Conservation (phyloP, 305 asterid genomes). For the Nicotiana rustica region DNA sequence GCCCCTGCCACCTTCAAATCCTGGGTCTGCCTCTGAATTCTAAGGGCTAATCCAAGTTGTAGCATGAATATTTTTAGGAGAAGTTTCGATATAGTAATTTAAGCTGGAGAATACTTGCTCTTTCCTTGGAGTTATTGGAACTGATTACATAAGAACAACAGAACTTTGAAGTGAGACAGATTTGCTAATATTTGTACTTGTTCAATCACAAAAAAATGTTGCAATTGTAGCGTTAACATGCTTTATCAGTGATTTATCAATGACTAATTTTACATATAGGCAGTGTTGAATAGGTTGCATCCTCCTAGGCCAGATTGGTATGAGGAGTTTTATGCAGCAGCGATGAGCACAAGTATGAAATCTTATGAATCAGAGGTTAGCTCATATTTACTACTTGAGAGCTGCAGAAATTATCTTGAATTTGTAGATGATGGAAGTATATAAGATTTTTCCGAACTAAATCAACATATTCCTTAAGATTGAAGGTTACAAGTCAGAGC, state of each 20-base stretch:
- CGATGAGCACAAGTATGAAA: conserved; percentile 61
- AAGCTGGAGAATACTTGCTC: not conserved
- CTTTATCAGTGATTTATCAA: conserved; percentile 28
- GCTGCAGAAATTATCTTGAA: conserved; percentile 15
- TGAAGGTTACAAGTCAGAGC: conserved; percentile 74
- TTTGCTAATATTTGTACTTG: not conserved
- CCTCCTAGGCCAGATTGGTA: conserved; percentile 96
- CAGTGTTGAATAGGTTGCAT: conserved; percentile 66
- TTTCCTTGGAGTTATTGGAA: not conserved
- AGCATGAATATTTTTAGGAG: not conserved
- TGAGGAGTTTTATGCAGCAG: conserved; percentile 80
- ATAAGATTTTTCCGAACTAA: not conserved
- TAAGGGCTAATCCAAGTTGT: not conserved
- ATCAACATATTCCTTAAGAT: conserved; percentile 51
- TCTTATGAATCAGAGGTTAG: conserved; percentile 88
- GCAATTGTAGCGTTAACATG: conserved; percentile 24
- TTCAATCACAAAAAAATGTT: not conserved
- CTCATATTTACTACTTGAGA: not conserved
- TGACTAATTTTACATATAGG: conserved; percentile 51
- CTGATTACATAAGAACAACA: not conserved
- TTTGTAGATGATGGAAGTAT: conserved; percentile 22
- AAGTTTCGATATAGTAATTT: conserved; percentile 16
- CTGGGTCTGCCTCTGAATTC: not conserved
- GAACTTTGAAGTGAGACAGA: not conserved
- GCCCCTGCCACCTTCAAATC: too few species aligned